Evolutionary conservation across 371 early-diverging fungal genomes (phyloP), one percentile per base, ranked within the genome.

Genomic region (Mortierella sp.): DNA sequence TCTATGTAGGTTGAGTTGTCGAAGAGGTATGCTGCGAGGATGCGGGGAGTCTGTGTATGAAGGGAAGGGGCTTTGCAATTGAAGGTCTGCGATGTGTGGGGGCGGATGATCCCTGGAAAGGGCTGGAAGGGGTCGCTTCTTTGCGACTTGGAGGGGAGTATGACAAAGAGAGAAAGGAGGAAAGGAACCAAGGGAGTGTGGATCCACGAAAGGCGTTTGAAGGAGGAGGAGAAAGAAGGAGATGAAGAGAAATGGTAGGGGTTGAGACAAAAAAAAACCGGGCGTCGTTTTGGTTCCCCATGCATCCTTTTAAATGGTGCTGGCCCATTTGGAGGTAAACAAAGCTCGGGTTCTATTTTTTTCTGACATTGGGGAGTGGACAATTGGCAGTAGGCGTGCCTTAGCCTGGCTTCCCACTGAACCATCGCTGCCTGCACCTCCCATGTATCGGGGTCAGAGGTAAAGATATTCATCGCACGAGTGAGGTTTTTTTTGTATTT

Each of bases 41-140:
- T 56, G 27, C 58, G 58, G 27, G 29, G 27, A 4, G 24, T 55
- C 24, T 38, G 35, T 35, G 48, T 18, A 32, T 14, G 10, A 41
- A 32, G 29, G 48, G 32, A 18, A 0, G 24, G n/a, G 65, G 32
- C n/a, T 29, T 14, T 44, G 46, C 43, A 46, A 60, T 29, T 44
- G 60, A 43, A 43, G 70, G 27, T 27, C 38, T 32, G 70, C 29
- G 38, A 43, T n/a, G 54, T 54, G 54, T 51, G 70, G 54, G 70
- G 70, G 24, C 29, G 46, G 16, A 29, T 46, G 56, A 60, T 60
- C 76, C 74, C 70, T 76, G 81, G 44, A 48, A 60, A 71, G 72
- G 75, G 77, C 46, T 54, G 73, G 74, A 74, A 70, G 76, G 80
- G 80, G 73, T 35, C 70, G 54, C 56, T 27, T 16, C 54, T 70